These are phyloP conservation scores for Nakazawaea populi DNA, from an alignment of 805 yeast genomes.

Conservation along the genomic window DNA sequence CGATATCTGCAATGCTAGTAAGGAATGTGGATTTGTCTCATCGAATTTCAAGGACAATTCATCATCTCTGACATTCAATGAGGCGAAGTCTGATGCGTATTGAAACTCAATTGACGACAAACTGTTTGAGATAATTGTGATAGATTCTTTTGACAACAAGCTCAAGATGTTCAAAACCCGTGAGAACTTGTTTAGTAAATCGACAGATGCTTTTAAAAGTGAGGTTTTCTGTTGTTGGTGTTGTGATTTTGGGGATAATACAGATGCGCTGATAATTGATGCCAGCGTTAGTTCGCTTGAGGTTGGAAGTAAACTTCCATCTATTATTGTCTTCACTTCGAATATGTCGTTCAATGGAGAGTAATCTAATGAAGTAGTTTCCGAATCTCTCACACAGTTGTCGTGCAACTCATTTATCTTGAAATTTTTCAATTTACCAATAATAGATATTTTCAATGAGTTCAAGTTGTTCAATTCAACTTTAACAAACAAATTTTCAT, in stretches of 20 bases:
- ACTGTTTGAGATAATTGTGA: constrained; percentile 1
- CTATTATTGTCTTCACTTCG: constrained; percentile 21
- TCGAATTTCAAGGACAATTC: neutral
- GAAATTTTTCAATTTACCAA: constrained; percentile 23
- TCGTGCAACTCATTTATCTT: constrained; percentile 9
- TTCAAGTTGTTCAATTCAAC: constrained; percentile 21
- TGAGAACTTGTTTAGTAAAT: constrained; percentile 5
- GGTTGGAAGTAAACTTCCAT: constrained; percentile 5
- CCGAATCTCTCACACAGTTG: constrained; percentile 3
- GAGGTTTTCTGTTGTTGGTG: neutral
- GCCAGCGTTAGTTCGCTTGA: constrained; percentile 1
- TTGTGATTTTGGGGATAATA: neutral
- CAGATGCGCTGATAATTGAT: constrained; percentile 2
- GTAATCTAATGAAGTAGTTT: constrained; percentile 7
- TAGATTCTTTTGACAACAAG: constrained; percentile 3
- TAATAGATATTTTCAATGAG: constrained; percentile 25
- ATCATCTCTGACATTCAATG: neutral
- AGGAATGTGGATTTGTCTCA: constrained; percentile 4
- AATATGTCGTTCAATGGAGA: constrained; percentile 18
- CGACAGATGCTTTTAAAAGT: constrained; percentile 2
- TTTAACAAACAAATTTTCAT: constrained; percentile 26
- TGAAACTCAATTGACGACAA: constrained; percentile 5
- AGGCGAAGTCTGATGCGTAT: neutral
- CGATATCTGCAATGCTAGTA: constrained; percentile 3
- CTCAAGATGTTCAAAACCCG: constrained; percentile 3